Conservation (phyloP, 208 protist species). For the Leishmania martiniquensis region DNA sequence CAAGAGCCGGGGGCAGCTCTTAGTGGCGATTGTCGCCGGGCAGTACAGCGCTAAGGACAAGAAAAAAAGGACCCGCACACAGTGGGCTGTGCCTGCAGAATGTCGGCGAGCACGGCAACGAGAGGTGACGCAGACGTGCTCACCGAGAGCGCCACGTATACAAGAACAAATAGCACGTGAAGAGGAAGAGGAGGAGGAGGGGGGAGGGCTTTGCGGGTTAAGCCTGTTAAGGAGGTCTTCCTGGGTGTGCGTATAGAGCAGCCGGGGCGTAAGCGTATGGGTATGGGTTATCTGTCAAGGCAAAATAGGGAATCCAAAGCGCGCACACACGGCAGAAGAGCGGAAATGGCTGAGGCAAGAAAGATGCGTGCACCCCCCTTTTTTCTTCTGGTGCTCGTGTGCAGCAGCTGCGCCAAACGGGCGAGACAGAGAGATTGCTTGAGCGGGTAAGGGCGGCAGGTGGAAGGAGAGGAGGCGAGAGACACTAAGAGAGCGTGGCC, state of each 20-base stretch:
- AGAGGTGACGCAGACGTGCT: no score
- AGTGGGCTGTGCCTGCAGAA: neutral
- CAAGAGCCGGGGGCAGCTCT: neutral
- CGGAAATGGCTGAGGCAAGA: no score
- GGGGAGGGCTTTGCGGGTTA: neutral
- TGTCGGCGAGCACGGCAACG: no score
- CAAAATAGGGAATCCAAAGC: no score
- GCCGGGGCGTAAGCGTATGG: neutral
- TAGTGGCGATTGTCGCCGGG: neutral
- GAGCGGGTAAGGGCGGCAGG: neutral
- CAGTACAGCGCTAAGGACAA: neutral
- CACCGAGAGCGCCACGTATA: neutral
- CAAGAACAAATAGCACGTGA: neutral
- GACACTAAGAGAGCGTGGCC: neutral
- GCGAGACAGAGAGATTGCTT: neutral
- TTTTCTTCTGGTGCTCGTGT: no score
- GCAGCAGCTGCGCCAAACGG: neutral
- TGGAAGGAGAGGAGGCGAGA: neutral
- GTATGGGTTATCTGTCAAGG: no score
- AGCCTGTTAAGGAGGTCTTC: neutral
- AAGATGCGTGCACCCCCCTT: no score
- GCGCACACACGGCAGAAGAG: no score
- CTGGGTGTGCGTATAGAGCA: neutral
- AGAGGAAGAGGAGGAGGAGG: neutral
- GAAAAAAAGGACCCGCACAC: neutral